Evolutionary conservation across 2,329 filamentous ascomycete genomes (phyloP).

Genomic region (Herpomyces periplanetae): DNA sequence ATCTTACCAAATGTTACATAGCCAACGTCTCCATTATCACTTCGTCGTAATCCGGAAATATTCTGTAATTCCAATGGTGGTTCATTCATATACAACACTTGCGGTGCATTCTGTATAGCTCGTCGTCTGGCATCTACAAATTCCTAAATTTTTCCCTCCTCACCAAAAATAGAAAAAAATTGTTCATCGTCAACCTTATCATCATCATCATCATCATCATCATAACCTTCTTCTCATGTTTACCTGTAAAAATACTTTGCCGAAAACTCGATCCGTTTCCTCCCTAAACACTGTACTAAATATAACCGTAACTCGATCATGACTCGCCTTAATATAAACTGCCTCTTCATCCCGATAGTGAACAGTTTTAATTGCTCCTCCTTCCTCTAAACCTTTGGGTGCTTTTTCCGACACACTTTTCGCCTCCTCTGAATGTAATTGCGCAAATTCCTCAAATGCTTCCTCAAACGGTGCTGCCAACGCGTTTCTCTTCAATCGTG

Average conservation of each 20-base stretch:
- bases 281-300: constrained; percentile 95
- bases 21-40: constrained; percentile 47
- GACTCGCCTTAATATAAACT: constrained; percentile 89
- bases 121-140: constrained; percentile 83
- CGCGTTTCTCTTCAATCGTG: constrained; percentile 76
- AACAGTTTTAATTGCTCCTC: constrained; percentile 70
- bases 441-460: constrained; percentile 69
- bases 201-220: too few species aligned
- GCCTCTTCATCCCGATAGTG: constrained; percentile 96
- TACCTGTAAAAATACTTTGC: constrained; percentile 72
- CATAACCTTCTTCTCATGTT: constrained; percentile 2
- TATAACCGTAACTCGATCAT: constrained; percentile 90
- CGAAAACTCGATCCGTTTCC: constrained; percentile 85
- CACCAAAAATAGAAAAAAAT: background rate
- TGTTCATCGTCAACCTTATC: too few species aligned
- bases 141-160: constrained; percentile 12
- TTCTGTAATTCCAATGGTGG: constrained; percentile 63
- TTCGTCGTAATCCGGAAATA: constrained; percentile 37
- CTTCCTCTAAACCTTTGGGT: constrained; percentile 55
- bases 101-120: constrained; percentile 87
- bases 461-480: constrained; percentile 97
- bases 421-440: constrained; percentile 47
- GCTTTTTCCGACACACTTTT: constrained; percentile 80
- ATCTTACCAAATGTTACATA: constrained; percentile 79
- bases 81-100: constrained; percentile 83